A percentile compares a stretch with the other conserved stretches of the same genome.
Conservation (phyloP, 2,329 filamentous ascomycete species). For the Thyridium curvatum region DNA sequence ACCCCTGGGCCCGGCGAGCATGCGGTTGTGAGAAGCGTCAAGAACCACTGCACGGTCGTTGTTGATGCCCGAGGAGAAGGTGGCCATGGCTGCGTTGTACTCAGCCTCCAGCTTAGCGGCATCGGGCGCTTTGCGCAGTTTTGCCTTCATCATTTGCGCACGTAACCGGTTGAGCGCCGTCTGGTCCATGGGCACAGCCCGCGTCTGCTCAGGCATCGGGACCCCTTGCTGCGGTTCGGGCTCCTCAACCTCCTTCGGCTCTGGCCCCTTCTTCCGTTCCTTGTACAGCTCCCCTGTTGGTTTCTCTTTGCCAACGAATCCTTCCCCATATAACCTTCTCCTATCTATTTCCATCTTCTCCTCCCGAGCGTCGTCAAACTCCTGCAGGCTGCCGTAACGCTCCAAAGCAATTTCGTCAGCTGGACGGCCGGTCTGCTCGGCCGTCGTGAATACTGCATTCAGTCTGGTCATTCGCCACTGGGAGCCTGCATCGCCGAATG, state of each 20-base stretch:
- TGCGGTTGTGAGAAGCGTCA: conserved; percentile 80
- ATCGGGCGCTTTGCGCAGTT: conserved; percentile 71
- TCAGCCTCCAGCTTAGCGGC: conserved; percentile 72
- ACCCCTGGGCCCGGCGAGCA: conserved; percentile 66
- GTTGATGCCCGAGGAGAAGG: conserved; percentile 37
- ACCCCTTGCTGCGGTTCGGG: conserved; percentile 43
- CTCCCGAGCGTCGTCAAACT: conserved; percentile 89
- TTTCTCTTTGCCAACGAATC: conserved; percentile 78
- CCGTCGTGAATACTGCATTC: conserved; percentile 73
- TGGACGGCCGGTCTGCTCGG: conserved; percentile 63
- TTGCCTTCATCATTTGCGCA: conserved; percentile 94
- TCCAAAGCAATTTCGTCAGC: conserved; percentile 81
- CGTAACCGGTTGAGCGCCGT: conserved; percentile 83
- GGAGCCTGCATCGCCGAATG: conserved; percentile 82
- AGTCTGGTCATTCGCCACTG: conserved; percentile 97
- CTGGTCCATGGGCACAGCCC: conserved; percentile 58
- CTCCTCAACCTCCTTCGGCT: conserved; percentile 19
- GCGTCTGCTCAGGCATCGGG: conserved; percentile 47
- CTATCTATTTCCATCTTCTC: conserved; percentile 88
- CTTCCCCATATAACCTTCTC: conserved; percentile 73
- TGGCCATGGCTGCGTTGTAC: conserved; percentile 70
- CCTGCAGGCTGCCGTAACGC: conserved; percentile 71
- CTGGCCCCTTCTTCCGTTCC: conserved; percentile 58
- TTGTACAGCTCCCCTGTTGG: conserved; percentile 82
- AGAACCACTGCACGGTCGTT: conserved; percentile 70